Evolutionary conservation across 2,329 filamentous ascomycete genomes (phyloP).

Genomic region (Amauroascus niger): DNA sequence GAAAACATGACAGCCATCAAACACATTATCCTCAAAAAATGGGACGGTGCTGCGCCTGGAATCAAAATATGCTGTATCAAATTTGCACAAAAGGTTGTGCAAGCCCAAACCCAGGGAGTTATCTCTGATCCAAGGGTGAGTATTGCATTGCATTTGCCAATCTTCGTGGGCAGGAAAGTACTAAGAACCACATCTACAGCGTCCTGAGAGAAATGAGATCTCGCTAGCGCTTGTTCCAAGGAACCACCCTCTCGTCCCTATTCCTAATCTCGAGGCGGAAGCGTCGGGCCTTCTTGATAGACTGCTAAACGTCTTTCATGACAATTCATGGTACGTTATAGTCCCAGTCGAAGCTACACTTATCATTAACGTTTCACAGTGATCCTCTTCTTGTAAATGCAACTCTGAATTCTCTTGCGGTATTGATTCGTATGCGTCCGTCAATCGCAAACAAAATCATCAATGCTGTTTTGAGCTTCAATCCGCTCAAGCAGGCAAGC

Average conservation of each 20-base stretch:
- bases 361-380: constrained; percentile 38
- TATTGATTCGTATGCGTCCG: constrained; percentile 71
- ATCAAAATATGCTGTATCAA: constrained; percentile 93
- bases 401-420: constrained; percentile 77
- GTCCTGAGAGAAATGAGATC: constrained; percentile 67
- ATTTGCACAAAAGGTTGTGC: constrained; percentile 85
- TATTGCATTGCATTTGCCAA: constrained; percentile 17
- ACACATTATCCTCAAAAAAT: constrained; percentile 73
- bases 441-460: constrained; percentile 76
- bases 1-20: constrained; percentile 83
- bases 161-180: not conserved
- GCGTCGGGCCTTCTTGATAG: constrained; percentile 83
- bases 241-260: constrained; percentile 70
- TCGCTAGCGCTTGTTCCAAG: constrained; percentile 77
- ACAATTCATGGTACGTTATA: constrained; percentile 60
- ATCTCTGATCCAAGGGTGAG: constrained; percentile 73
- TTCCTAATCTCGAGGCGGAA: constrained; percentile 80
- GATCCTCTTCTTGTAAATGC: constrained; percentile 83
- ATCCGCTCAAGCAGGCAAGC: constrained; percentile 72
- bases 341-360: not conserved
- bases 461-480: constrained; percentile 78
- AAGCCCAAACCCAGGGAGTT: constrained; percentile 78
- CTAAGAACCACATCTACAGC: constrained; percentile 41
- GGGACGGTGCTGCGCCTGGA: constrained; percentile 68
- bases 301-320: constrained; percentile 74